Evolutionary conservation across 2,329 filamentous ascomycete species (phyloP).

Genomic region (Metarhizium guizhouense): DNA sequence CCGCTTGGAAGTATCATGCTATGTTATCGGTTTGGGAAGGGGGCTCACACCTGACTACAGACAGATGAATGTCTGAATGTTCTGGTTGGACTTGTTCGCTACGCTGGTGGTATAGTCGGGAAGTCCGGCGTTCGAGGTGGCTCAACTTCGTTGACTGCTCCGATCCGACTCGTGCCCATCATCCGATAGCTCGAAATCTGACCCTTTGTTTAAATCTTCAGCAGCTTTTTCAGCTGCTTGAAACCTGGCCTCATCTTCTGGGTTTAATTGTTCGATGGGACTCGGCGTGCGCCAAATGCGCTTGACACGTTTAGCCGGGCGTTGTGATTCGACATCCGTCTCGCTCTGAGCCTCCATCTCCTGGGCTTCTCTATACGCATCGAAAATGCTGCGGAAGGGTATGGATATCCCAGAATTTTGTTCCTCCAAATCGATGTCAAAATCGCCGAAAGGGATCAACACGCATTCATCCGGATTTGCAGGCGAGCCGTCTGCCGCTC

Average conservation of each 20-base stretch:
- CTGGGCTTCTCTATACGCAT: background rate
- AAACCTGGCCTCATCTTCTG: background rate
- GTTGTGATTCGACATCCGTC: background rate
- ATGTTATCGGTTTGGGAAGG: too few relatives aligned
- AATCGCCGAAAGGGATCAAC: background rate
- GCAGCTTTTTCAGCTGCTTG: background rate
- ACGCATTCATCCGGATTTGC: background rate
- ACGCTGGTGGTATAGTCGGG: background rate
- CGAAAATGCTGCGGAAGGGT: background rate
- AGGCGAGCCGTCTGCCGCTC: background rate
- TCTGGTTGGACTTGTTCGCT: background rate
- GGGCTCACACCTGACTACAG: background rate
- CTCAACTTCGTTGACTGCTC: background rate
- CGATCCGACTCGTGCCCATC: background rate
- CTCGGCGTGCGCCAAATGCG: background rate
- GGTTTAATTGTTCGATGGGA: background rate
- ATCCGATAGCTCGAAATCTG: background rate
- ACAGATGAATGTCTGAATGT: background rate
- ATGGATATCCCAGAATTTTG: background rate
- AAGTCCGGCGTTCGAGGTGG: background rate
- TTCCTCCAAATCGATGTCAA: background rate
- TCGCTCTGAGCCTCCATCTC: background rate
- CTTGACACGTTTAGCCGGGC: constrained; percentile 1
- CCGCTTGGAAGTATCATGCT: too few relatives aligned
- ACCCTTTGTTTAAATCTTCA: background rate